Percentiles rank a stretch among this genome's conserved stretches.
Evolutionary conservation across 192 early-diverging fungal genomes (phyloP).

Genomic region (Entomortierella lignicola): DNA sequence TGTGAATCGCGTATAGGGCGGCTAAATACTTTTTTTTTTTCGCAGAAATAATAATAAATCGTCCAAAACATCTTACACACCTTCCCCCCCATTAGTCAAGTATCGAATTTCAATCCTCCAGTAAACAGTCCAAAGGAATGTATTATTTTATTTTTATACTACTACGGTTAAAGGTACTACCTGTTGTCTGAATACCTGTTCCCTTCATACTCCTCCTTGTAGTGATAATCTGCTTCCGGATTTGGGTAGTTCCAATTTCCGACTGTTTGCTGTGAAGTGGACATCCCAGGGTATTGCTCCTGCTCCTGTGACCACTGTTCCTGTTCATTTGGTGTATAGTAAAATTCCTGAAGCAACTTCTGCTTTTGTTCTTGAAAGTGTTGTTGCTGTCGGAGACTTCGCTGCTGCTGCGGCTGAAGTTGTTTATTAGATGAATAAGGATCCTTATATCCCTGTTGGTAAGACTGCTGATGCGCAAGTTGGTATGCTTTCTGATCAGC

Average conservation of each 20-base stretch:
- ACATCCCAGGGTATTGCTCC: neutral
- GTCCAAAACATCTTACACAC: too few relatives aligned
- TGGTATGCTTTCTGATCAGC: slow-evolving; percentile 18
- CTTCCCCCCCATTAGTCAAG: too few relatives aligned
- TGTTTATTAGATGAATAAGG: neutral
- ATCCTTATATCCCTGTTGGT: slow-evolving; percentile 5
- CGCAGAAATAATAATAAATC: too few relatives aligned
- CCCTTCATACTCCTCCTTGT: slow-evolving; percentile 1
- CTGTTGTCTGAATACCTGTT: too few relatives aligned
- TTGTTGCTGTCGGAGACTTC: slow-evolving; percentile 4
- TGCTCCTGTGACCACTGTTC: slow-evolving; percentile 10
- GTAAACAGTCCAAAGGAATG: too few relatives aligned
- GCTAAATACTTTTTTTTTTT: too few relatives aligned
- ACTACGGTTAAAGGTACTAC: too few relatives aligned
- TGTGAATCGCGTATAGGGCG: too few relatives aligned
- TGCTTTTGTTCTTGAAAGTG: slow-evolving; percentile 11
- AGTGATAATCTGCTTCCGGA: neutral
- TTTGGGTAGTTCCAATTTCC: slow-evolving; percentile 19
- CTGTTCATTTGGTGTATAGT: slow-evolving; percentile 4
- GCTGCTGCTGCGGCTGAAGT: slow-evolving; percentile 6
- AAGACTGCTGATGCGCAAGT: slow-evolving; percentile 15
- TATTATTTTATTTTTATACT: too few relatives aligned
- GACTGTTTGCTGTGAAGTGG: neutral
- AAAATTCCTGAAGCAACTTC: slow-evolving; percentile 8
- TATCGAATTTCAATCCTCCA: too few relatives aligned